Evolutionary conservation across 225 moss, liverwort and hornwort genomes (phyloP).

Genomic region (Straminergon stramineum): DNA sequence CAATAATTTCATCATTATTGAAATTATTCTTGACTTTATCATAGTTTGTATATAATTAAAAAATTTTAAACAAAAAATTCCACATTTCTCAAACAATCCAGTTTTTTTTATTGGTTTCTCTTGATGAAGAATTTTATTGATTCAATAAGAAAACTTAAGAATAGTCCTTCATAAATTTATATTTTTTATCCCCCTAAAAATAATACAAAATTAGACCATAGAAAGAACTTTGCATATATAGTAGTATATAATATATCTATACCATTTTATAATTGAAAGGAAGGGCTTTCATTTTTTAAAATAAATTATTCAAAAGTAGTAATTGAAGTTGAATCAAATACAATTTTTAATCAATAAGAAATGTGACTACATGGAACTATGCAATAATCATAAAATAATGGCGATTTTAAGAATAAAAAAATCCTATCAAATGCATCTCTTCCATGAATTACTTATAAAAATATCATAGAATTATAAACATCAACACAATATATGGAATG

Average conservation of each 20-base stretch:
- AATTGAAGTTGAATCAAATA: background rate
- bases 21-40: background rate
- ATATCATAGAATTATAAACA: no score
- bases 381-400: no score
- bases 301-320: background rate
- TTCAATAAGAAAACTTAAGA: background rate
- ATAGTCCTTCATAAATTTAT: background rate
- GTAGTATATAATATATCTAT: background rate
- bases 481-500: no score
- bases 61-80: no score
- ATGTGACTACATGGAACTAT: fast-evolving
- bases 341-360: background rate
- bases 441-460: background rate
- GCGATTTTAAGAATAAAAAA: no score
- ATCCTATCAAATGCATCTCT: background rate
- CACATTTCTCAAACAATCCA: no score
- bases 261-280: background rate
- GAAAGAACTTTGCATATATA: background rate
- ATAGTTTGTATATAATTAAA: background rate
- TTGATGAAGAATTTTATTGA: background rate
- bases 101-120: no score
- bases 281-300: background rate
- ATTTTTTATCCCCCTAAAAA: background rate
- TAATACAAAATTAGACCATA: background rate
- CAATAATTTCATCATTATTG: background rate